Base-by-base conservation (phyloP, 2,329 filamentous ascomycete species). In the Trematosphaeria pertusa region DNA sequence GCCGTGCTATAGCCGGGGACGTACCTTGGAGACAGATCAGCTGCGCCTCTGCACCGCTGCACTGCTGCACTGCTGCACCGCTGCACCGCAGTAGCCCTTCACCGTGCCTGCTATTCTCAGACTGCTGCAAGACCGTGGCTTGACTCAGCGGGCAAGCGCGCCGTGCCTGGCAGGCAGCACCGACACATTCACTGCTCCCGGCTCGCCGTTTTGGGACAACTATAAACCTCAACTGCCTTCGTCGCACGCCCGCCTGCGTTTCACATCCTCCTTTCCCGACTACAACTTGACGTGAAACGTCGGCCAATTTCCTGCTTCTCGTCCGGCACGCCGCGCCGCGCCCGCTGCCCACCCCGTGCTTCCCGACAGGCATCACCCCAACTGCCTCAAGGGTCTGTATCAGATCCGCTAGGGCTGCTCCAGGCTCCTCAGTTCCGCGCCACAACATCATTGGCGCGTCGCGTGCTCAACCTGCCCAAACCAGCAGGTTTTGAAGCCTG, bases 301-400 rank as follows among this genome's bases (percentile, higher is more conserved):
- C 35, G 46, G 47, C 48, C 51, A 56, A 51, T 52, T 46, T 52
- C 48, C 52, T 41, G 21, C 39, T 33, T 39, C 37, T 33, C 35
- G 24, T 7, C 24, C n/a, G n/a, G 24, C 24, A 7, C 35, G 10
- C 33, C 36, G 40, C 47, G 22, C 24, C 22, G 15, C 32, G 30
- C 30, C 30, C 43, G 35, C 32, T 26, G 28, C 28, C 22, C 26
- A 21, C 31, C 41, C 15, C 20, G 24, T 44, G 14, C 5, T 21
- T 28, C 8, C 36, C 37, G 19, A 49, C 56, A 56, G 37, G 52
- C 57, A 52, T 54, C 49, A 50, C 21, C 55, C 51, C 41, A 36
- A 49, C 37, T 12, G 10, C 11, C 35, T 24, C 45, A 30, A 50
- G 47, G 48, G 32, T 44, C 33, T 56, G 55, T 59, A 51, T 54